Evolutionary conservation across 2,329 filamentous ascomycete species (phyloP).

Genomic region (Fusarium austroafricanum): DNA sequence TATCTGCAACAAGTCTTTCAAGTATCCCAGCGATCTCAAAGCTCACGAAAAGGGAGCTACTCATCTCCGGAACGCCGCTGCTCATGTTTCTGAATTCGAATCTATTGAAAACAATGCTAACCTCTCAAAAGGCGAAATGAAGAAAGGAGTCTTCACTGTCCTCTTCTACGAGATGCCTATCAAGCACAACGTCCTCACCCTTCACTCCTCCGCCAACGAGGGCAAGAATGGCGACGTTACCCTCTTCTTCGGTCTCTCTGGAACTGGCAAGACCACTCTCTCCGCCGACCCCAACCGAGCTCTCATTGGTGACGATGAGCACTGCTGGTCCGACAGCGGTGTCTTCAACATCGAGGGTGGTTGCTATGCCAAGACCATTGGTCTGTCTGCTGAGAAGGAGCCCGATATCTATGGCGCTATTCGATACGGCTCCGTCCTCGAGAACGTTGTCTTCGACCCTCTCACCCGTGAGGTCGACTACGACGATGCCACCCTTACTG

Average conservation of each 20-base stretch:
- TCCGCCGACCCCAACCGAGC: constrained; percentile 97
- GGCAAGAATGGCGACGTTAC: constrained; percentile 94
- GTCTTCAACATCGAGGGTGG: constrained; percentile 99
- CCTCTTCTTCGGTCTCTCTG: constrained; percentile 98
- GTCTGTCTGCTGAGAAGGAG: constrained; percentile 97
- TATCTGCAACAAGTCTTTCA: too few species aligned
- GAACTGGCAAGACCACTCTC: constrained; percentile 98
- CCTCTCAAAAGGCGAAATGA: constrained; percentile 53
- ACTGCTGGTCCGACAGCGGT: constrained; percentile 97
- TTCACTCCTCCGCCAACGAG: constrained; percentile 99
- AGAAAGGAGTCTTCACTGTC: constrained; percentile 98
- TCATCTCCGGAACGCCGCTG: too few species aligned
- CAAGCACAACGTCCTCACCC: constrained; percentile 98
- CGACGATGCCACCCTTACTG: constrained; percentile 92
- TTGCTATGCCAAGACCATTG: constrained; percentile 99
- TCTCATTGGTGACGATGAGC: constrained; percentile 98
- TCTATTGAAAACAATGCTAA: too few species aligned
- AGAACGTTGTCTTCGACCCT: constrained; percentile 98
- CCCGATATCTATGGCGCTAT: constrained; percentile 98
- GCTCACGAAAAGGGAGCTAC: too few species aligned
- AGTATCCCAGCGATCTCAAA: too few species aligned
- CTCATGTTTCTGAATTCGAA: too few species aligned
- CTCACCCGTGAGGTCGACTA: constrained; percentile 92
- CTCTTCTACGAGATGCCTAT: constrained; percentile 99
- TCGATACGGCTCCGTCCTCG: constrained; percentile 94